Conservation (phyloP, 441 rosid genomes). For the Isatis lusitanica region DNA sequence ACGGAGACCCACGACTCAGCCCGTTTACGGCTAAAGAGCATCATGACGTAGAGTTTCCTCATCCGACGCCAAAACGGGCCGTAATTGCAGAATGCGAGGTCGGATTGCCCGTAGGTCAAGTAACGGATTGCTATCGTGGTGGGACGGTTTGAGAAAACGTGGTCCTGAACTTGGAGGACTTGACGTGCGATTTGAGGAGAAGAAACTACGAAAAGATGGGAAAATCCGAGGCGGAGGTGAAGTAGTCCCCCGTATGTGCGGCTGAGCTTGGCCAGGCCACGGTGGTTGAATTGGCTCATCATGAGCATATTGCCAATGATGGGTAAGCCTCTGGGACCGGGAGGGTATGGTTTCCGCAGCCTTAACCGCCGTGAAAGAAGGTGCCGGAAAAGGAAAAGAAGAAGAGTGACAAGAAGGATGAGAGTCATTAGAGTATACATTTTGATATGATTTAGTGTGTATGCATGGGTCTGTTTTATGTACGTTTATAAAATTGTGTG, state of each 20-base stretch:
- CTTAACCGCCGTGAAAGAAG: not conserved
- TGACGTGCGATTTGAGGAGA: constrained; percentile 68
- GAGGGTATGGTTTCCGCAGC: constrained; percentile 16
- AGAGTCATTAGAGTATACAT: not conserved
- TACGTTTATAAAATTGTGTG: not conserved
- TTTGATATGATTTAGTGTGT: not conserved
- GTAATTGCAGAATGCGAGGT: constrained; percentile 86
- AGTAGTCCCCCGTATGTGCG: constrained; percentile 53
- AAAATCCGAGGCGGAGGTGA: constrained; percentile 65
- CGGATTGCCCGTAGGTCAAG: constrained; percentile 76
- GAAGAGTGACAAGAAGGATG: not conserved
- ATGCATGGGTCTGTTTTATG: not conserved
- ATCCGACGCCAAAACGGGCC: constrained; percentile 95
- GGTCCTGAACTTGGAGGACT: constrained; percentile 78
- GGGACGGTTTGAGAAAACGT: constrained; percentile 77
- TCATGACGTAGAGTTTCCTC: constrained; percentile 85
- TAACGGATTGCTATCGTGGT: constrained; percentile 75
- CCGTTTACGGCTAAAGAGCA: constrained; percentile 83
- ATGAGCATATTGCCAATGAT: constrained; percentile 29
- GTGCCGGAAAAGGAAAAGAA: not conserved
- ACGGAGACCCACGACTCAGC: constrained; percentile 87
- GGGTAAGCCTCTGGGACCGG: constrained; percentile 36
- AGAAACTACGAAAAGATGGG: constrained; percentile 67
- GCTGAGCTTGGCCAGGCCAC: constrained; percentile 29
- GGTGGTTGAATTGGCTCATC: constrained; percentile 31